phyloP scores from a whole-genome alignment of 345 rosid genomes.

The Nephelium lappaceum region DNA sequence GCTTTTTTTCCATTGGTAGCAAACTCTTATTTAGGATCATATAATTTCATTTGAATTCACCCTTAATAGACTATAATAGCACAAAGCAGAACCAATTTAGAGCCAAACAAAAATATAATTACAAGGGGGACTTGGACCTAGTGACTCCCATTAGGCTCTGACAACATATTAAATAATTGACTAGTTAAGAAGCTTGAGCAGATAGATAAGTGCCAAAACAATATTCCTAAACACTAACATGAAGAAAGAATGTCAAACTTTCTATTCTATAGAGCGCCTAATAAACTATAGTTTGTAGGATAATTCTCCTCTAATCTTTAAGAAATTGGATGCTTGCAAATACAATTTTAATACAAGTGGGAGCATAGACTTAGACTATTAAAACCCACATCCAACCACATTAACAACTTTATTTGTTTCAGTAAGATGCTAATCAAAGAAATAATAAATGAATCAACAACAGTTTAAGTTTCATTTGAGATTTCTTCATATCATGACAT shows the following conservation, averaged over 20 bases:
- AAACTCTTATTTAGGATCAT: neutral
- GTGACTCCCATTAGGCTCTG: neutral
- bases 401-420: neutral
- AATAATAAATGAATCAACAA: too few relatives aligned
- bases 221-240: neutral
- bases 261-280: neutral
- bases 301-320: neutral
- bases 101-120: neutral
- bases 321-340: neutral
- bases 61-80: neutral
- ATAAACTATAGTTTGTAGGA: neutral
- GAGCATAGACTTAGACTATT: neutral
- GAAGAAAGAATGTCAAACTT: neutral
- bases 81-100: neutral
- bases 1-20: neutral
- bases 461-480: neutral
- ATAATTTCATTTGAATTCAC: neutral
- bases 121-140: neutral
- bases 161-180: neutral
- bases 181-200: neutral
- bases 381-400: neutral
- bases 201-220: neutral
- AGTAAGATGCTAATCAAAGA: neutral
- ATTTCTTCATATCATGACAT: neutral
- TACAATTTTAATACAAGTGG: neutral